Conservation (phyloP, 2,329 filamentous ascomycete genomes). For the Berkeleyomyces rouxiae region DNA sequence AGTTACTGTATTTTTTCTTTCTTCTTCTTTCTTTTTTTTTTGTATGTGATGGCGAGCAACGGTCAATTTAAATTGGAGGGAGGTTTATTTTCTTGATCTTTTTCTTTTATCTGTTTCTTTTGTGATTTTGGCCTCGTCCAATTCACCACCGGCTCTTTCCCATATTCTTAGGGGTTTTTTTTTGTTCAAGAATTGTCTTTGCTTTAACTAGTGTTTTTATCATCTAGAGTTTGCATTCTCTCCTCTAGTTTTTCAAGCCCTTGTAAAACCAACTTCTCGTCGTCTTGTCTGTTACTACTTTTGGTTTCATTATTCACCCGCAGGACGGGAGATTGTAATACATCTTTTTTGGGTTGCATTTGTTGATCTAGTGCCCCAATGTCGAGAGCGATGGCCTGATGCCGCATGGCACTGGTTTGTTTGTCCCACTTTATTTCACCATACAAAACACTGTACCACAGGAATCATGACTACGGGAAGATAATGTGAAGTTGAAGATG, state of each 20-base stretch:
- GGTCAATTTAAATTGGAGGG: not conserved
- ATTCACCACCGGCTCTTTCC: too few species aligned
- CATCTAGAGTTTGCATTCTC: not conserved
- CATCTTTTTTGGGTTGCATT: too few species aligned
- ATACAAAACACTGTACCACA: not conserved
- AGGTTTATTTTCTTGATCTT: not conserved
- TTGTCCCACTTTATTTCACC: not conserved
- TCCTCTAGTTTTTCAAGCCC: not conserved
- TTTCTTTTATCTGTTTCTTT: not conserved
- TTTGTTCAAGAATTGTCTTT: not conserved
- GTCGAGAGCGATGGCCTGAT: too few species aligned
- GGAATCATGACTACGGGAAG: not conserved
- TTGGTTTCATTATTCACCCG: not conserved
- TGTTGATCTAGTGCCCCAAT: too few species aligned
- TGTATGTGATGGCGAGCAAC: not conserved
- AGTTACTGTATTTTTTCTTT: not conserved
- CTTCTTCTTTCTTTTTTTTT: not conserved
- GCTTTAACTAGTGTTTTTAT: constrained; percentile 1
- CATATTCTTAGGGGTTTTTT: not conserved
- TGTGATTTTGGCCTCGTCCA: not conserved
- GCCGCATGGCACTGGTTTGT: too few species aligned
- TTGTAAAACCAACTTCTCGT: not conserved
- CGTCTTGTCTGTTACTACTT: not conserved
- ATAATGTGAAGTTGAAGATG: not conserved
- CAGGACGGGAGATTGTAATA: too few species aligned